Conservation (phyloP, 495 filamentous ascomycete genomes). For the Clohesyomyces aquaticus region DNA sequence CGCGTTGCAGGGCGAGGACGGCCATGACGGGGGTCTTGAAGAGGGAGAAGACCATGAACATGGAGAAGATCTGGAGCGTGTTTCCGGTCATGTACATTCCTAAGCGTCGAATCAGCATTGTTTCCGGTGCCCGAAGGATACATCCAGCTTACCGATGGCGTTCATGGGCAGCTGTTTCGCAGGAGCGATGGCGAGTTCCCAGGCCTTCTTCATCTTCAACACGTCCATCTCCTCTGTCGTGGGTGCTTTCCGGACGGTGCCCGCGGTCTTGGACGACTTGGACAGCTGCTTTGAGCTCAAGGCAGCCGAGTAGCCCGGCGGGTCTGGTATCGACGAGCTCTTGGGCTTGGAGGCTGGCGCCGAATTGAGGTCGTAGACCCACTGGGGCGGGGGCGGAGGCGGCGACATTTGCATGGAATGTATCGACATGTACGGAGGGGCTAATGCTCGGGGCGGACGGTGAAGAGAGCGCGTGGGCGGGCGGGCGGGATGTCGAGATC, state of each 20-base stretch:
- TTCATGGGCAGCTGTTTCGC: constrained; percentile 97
- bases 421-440: not conserved
- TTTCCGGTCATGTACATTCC: constrained; percentile 99
- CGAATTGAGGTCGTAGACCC: constrained; percentile 76
- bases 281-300: constrained; percentile 51
- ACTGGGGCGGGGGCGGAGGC: constrained; percentile 68
- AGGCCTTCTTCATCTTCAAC: constrained; percentile 96
- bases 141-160: constrained; percentile 62
- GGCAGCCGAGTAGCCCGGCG: constrained; percentile 77
- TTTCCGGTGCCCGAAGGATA: not conserved
- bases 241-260: constrained; percentile 59
- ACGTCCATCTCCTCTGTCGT: constrained; percentile 84
- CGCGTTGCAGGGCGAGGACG: constrained; percentile 72
- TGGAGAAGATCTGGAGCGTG: constrained; percentile 96
- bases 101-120: not conserved
- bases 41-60: constrained; percentile 99
- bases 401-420: constrained; percentile 13
- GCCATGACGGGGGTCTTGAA: constrained; percentile 96
- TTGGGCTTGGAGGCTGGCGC: constrained; percentile 65
- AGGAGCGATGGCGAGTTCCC: constrained; percentile 94
- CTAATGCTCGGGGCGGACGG: not conserved
- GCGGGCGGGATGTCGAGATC: not conserved
- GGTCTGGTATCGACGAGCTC: constrained; percentile 71
- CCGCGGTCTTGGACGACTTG: constrained; percentile 41
- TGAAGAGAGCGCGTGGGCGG: not conserved